Evolutionary conservation across 768 basidiomycete genomes (phyloP).

Genomic region (Tremella mesenterica): DNA sequence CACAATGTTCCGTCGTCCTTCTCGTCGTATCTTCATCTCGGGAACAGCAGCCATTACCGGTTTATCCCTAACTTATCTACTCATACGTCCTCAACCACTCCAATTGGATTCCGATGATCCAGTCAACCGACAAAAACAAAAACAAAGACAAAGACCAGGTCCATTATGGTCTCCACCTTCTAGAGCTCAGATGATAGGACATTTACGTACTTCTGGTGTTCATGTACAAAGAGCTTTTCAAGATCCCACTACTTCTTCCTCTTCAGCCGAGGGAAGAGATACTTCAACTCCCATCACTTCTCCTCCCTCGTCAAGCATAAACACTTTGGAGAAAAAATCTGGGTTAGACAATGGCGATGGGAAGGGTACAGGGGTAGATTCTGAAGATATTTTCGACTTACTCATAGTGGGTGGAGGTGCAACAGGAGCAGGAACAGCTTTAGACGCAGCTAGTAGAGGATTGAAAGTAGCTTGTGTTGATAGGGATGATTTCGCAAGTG

Average conservation of each 20-base stretch:
- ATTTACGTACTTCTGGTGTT: slow-evolving; percentile 40
- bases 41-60: no score
- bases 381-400: slow-evolving; percentile 61
- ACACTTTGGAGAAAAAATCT: slow-evolving; percentile 19
- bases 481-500: slow-evolving; percentile 80
- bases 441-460: slow-evolving; percentile 86
- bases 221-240: slow-evolving; percentile 18
- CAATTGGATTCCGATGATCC: no score
- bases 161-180: slow-evolving; percentile 46
- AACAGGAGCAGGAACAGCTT: slow-evolving; percentile 89
- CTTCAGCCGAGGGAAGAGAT: no score
- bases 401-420: slow-evolving; percentile 89
- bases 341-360: no score
- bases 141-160: slow-evolving; percentile 44
- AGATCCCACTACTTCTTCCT: background rate
- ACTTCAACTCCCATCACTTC: slow-evolving; percentile 24
- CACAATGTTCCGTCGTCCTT: no score
- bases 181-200: slow-evolving; percentile 43
- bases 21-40: no score
- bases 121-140: no score
- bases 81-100: no score
- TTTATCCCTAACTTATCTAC: no score
- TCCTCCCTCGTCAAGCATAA: slow-evolving; percentile 7
- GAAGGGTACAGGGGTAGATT: no score
- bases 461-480: slow-evolving; percentile 90